phyloP scores from a whole-genome alignment of 345 rosid species.

The Gossypium stocksii region DNA sequence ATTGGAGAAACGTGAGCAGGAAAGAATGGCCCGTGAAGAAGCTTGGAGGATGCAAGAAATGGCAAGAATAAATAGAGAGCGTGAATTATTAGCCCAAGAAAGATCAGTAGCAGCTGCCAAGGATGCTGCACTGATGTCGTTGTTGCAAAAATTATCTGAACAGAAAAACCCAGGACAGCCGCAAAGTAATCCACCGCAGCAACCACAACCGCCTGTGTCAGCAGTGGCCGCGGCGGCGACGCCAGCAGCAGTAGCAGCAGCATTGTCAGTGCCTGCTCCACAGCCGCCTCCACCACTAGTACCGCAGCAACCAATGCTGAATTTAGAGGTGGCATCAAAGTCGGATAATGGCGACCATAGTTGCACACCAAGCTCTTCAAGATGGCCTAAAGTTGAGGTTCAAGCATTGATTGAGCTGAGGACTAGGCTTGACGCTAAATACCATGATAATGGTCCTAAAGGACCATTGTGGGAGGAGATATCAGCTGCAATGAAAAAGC shows the following conservation, averaged over 20 bases:
- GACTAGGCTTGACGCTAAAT: conserved; percentile 36
- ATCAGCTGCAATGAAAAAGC: conserved; percentile 53
- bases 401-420: conserved; percentile 44
- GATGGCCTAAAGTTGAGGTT: conserved; percentile 53
- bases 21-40: conserved; percentile 61
- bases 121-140: conserved; percentile 65
- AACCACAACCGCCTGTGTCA: conserved; percentile 1
- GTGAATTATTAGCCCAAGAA: conserved; percentile 67
- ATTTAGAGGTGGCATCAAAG: conserved; percentile 16
- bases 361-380: conserved; percentile 31
- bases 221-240: conserved; percentile 9
- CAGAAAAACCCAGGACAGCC: conserved; percentile 24
- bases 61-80: conserved; percentile 54
- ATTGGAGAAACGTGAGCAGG: conserved; percentile 67
- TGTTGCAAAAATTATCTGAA: conserved; percentile 62
- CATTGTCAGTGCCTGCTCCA: background rate
- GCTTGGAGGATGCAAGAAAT: conserved; percentile 77
- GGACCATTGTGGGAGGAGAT: conserved; percentile 75
- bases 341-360: conserved; percentile 27
- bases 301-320: background rate
- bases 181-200: conserved; percentile 5
- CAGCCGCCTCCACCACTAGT: background rate
- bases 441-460: conserved; percentile 56
- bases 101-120: conserved; percentile 63
- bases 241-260: background rate